Percentiles rank a stretch among this genome's conserved stretches.
phyloP scores from a whole-genome alignment of 805 yeast genomes.

The Ogataea zsoltii region DNA sequence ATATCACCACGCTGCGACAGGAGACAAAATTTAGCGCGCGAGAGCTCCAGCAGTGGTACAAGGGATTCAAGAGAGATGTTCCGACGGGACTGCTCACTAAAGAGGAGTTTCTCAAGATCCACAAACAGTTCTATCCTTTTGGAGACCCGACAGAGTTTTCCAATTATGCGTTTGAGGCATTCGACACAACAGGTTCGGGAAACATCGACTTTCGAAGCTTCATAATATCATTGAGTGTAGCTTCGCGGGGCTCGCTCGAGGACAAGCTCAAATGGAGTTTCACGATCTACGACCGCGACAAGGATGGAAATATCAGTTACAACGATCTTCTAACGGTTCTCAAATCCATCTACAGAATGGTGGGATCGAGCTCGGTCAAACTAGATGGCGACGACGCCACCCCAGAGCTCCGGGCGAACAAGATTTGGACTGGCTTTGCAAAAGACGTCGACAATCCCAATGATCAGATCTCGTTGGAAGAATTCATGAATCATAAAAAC shows the following conservation, averaged over 20 bases:
- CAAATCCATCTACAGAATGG: constrained; percentile 87
- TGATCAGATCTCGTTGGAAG: constrained; percentile 74
- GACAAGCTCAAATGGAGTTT: constrained; percentile 92
- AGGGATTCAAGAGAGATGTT: constrained; percentile 92
- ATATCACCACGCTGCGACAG: constrained; percentile 74
- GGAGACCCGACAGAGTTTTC: constrained; percentile 96
- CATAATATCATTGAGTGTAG: constrained; percentile 80
- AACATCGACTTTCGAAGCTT: constrained; percentile 90
- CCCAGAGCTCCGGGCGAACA: constrained; percentile 83
- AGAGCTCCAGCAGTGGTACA: constrained; percentile 98
- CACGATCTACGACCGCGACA: constrained; percentile 79
- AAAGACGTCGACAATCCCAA: constrained; percentile 67
- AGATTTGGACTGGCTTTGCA: constrained; percentile 55
- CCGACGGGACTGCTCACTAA: constrained; percentile 86
- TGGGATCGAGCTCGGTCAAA: constrained; percentile 84
- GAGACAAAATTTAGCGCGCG: constrained; percentile 90
- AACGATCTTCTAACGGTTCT: constrained; percentile 81
- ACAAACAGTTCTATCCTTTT: constrained; percentile 96
- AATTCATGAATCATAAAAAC: constrained; percentile 79
- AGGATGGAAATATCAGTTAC: constrained; percentile 73
- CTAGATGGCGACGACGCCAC: constrained; percentile 87
- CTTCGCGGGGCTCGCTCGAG: constrained; percentile 80
- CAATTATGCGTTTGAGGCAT: constrained; percentile 81
- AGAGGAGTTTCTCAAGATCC: constrained; percentile 87
- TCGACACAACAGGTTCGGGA: constrained; percentile 80